A percentile compares a stretch with the other conserved stretches of the same genome.
Evolutionary conservation across 768 basidiomycete species (phyloP).

Genomic region (Calocybe cyanea): DNA sequence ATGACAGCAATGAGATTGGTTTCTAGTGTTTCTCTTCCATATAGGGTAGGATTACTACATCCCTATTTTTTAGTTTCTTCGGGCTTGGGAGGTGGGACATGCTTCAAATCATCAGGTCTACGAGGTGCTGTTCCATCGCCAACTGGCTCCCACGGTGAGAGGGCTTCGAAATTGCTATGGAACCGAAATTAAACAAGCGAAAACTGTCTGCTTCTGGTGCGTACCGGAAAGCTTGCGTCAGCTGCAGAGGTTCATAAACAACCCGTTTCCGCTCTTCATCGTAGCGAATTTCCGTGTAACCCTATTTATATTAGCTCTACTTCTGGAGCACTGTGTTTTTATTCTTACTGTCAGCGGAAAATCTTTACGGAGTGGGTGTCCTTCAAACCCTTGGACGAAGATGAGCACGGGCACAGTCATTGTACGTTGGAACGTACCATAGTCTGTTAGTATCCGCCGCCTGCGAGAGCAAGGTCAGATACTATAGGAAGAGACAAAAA

Average conservation of each 20-base stretch:
- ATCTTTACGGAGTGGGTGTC: conserved; percentile 95
- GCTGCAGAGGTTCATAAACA: conserved; percentile 94
- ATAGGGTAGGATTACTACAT: conserved; percentile 9
- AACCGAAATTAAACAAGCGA: background rate
- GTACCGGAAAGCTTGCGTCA: conserved; percentile 97
- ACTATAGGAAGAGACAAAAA: background rate
- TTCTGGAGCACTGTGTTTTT: background rate
- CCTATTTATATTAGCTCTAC: conserved; percentile 48
- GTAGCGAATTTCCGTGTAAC: conserved; percentile 98
- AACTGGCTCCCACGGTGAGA: conserved; percentile 94
- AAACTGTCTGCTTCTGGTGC: conserved; percentile 10
- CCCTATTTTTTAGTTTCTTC: conserved; percentile 78
- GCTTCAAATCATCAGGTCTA: conserved; percentile 71
- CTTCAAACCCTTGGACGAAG: conserved; percentile 73
- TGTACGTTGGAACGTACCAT: conserved; percentile 48
- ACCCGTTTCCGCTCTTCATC: conserved; percentile 97
- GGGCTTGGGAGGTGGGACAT: conserved; percentile 68
- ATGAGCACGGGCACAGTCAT: conserved; percentile 11
- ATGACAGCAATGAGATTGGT: conserved; percentile 11
- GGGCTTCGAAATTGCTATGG: conserved; percentile 86
- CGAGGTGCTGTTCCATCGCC: conserved; percentile 54
- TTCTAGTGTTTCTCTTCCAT: conserved; percentile 1
- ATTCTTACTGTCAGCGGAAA: conserved; percentile 88
- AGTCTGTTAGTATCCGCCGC: conserved; percentile 96
- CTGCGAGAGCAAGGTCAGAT: conserved; percentile 36